These are phyloP conservation scores for Elaeagnus macrophylla DNA, from an alignment of 306 rosid species.

Conservation along the genomic window DNA sequence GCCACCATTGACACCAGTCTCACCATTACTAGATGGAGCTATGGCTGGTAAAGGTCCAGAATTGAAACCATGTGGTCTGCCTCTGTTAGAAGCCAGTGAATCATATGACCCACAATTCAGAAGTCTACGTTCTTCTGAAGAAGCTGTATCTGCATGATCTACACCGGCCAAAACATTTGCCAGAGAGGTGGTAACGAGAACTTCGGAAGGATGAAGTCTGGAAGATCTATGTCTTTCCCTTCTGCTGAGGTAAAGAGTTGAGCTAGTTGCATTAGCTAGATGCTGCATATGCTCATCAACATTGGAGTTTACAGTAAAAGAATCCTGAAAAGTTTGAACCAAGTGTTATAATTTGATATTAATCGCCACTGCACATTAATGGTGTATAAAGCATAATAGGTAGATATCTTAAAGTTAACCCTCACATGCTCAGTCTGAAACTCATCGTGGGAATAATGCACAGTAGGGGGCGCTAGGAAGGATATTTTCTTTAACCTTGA, in stretches of 20 bases:
- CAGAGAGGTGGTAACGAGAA: constrained; percentile 28
- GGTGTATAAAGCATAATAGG: not conserved
- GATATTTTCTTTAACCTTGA: constrained; percentile 34
- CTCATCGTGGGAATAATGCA: constrained; percentile 25
- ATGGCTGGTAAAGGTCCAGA: constrained; percentile 18
- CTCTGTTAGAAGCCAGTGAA: constrained; percentile 22
- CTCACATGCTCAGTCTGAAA: constrained; percentile 43
- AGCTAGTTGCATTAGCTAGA: constrained; percentile 48
- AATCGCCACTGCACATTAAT: constrained; percentile 8
- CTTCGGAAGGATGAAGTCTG: constrained; percentile 51
- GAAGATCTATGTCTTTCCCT: constrained; percentile 51
- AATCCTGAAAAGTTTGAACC: constrained; percentile 45
- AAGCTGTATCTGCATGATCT: constrained; percentile 26
- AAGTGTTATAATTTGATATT: not conserved
- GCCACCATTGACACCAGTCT: constrained; percentile 21
- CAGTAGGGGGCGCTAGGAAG: constrained; percentile 15
- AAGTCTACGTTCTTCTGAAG: constrained; percentile 21
- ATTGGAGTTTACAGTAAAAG: constrained; percentile 58
- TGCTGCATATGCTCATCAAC: constrained; percentile 70
- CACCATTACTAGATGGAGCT: not conserved
- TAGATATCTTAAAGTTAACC: not conserved
- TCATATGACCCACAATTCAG: constrained; percentile 10
- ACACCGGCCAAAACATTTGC: constrained; percentile 15
- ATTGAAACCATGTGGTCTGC: constrained; percentile 18
- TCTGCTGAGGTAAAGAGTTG: constrained; percentile 44